A percentile compares a stretch with the other conserved stretches of the same genome.
These are phyloP conservation scores for Punctularia strigosozonata DNA, from an alignment of 768 basidiomycete genomes.

Conservation along the genomic window DNA sequence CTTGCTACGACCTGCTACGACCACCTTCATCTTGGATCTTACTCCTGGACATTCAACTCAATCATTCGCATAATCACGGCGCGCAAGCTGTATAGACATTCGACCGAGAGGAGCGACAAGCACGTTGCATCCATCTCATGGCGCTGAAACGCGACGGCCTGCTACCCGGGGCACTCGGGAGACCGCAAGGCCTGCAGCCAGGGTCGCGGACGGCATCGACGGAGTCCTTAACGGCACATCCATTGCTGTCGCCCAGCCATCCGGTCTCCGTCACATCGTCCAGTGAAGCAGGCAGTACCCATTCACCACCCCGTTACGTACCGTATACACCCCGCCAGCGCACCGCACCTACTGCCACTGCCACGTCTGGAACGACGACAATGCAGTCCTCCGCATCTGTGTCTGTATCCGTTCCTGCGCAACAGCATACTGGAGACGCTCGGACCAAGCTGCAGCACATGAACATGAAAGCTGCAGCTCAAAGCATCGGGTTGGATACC, in stretches of 20 bases:
- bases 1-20: too few species aligned
- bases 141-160: slow-evolving; percentile 27
- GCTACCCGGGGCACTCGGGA: slow-evolving; percentile 45
- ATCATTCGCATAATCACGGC: too few species aligned
- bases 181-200: slow-evolving; percentile 23
- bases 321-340: slow-evolving; percentile 73
- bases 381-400: slow-evolving; percentile 26
- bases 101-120: background rate
- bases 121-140: slow-evolving; percentile 15
- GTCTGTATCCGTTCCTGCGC: too few species aligned
- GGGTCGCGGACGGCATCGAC: slow-evolving; percentile 28
- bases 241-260: slow-evolving; percentile 38
- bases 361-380: slow-evolving; percentile 29
- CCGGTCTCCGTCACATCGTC: slow-evolving; percentile 11
- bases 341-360: slow-evolving; percentile 29
- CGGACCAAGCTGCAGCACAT: slow-evolving; percentile 60
- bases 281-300: slow-evolving; percentile 6
- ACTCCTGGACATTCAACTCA: too few species aligned
- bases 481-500: slow-evolving; percentile 52
- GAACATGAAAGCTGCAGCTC: slow-evolving; percentile 63
- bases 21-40: too few species aligned
- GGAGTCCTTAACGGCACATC: slow-evolving; percentile 52
- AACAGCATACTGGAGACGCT: slow-evolving; percentile 40
- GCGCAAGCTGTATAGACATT: slow-evolving; percentile 14
- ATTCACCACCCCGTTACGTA: slow-evolving; percentile 44